Evolutionary conservation across 805 yeast species (phyloP).

Genomic region (Diddensiella caesifluorescens): DNA sequence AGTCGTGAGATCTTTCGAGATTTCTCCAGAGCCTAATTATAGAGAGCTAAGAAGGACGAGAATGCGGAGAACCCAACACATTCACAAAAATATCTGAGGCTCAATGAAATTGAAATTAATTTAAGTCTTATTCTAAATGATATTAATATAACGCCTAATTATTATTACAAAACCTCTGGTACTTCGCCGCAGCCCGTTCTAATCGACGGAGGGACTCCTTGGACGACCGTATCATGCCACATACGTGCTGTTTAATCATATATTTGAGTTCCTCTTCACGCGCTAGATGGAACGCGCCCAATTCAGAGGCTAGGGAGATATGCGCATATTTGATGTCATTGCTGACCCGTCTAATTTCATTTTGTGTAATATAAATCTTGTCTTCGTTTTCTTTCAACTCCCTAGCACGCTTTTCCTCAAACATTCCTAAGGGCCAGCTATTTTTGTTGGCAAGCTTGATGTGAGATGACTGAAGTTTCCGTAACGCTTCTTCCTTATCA

Average conservation of each 20-base stretch:
- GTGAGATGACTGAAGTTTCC: constrained; percentile 22
- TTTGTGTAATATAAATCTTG: constrained; percentile 27
- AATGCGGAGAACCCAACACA: constrained; percentile 18
- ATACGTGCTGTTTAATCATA: constrained; percentile 21
- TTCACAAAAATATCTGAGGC: constrained; percentile 20
- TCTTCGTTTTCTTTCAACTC: constrained; percentile 29
- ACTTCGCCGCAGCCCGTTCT: background rate
- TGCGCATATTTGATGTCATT: constrained; percentile 32
- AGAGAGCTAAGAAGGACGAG: background rate
- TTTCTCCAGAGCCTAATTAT: constrained; percentile 7
- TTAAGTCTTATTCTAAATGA: background rate
- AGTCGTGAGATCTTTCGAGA: constrained; percentile 11
- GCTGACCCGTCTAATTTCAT: constrained; percentile 29
- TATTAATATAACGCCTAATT: no score
- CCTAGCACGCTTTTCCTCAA: constrained; percentile 33
- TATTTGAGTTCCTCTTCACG: constrained; percentile 32
- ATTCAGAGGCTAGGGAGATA: constrained; percentile 34
- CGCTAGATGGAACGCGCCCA: constrained; percentile 33
- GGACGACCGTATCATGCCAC: constrained; percentile 18
- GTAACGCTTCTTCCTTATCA: constrained; percentile 21
- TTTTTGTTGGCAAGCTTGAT: constrained; percentile 20
- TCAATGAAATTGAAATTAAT: background rate
- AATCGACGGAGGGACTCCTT: constrained; percentile 22
- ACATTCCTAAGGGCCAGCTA: constrained; percentile 31
- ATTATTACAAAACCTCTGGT: background rate